Conservation (phyloP, 805 yeast genomes). For the Kockiozyma suomiensis region DNA sequence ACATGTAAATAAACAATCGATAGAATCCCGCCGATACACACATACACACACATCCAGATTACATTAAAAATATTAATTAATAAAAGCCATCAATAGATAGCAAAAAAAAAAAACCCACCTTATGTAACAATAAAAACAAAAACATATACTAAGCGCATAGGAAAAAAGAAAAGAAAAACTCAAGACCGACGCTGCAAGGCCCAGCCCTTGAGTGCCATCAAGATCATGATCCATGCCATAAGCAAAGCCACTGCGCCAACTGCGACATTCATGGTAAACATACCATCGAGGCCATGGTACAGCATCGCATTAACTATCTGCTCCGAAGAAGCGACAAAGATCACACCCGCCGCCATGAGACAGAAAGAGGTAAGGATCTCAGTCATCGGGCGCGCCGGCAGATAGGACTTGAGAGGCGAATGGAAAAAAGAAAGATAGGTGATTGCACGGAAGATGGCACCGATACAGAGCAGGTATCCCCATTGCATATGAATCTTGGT, state of each 20-base stretch:
- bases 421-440: constrained; percentile 63
- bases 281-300: constrained; percentile 77
- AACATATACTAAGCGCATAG: not conserved
- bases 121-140: not conserved
- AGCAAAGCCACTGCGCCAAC: constrained; percentile 76
- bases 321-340: constrained; percentile 90
- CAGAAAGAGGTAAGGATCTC: constrained; percentile 81
- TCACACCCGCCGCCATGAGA: constrained; percentile 82
- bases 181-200: constrained; percentile 28
- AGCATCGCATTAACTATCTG: constrained; percentile 81
- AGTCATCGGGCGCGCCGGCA: constrained; percentile 77
- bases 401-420: constrained; percentile 38
- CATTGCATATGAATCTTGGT: constrained; percentile 86
- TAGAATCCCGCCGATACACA: too few relatives aligned
- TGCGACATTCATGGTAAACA: constrained; percentile 88
- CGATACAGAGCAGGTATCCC: constrained; percentile 85
- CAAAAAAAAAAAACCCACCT: not conserved
- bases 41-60: not conserved
- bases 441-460: constrained; percentile 71
- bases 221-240: constrained; percentile 85
- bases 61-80: not conserved
- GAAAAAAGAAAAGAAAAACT: not conserved
- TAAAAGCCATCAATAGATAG: too few relatives aligned
- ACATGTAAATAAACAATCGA: too few relatives aligned
- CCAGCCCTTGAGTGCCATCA: constrained; percentile 52